Conservation (phyloP, 257 asterid species). For the Pogostemon cablin region DNA sequence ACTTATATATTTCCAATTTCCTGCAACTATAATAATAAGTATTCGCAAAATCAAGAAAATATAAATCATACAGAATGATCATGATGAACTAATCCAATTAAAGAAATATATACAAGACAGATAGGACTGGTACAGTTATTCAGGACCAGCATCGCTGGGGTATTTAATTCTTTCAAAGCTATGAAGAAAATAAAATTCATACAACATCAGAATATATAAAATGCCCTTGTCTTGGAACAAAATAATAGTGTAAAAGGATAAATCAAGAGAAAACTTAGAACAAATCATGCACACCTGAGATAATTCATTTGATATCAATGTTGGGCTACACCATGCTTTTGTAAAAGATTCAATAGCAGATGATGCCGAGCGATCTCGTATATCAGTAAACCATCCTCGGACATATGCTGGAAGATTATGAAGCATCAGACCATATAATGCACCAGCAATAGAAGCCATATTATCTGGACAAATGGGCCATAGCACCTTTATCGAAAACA, state of each 20-base stretch:
- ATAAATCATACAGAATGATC: background rate
- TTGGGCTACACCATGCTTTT: slow-evolving; percentile 95
- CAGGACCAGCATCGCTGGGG: slow-evolving; percentile 14
- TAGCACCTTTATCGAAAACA: slow-evolving; percentile 66
- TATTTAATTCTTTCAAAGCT: background rate
- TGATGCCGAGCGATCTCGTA: slow-evolving; percentile 85
- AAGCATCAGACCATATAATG: slow-evolving; percentile 87
- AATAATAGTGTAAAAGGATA: slow-evolving; percentile 1
- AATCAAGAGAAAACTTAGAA: slow-evolving; percentile 4
- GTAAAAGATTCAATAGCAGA: slow-evolving; percentile 88
- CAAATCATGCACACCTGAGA: slow-evolving; percentile 62
- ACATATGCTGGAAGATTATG: slow-evolving; percentile 96
- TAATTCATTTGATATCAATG: slow-evolving; percentile 74
- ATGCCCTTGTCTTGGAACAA: slow-evolving; percentile 6
- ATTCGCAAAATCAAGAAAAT: background rate
- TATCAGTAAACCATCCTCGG: slow-evolving; percentile 86
- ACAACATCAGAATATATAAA: background rate
- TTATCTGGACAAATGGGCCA: slow-evolving; percentile 82
- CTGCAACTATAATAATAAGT: slow-evolving; percentile 1
- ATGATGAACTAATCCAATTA: background rate
- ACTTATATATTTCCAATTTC: background rate
- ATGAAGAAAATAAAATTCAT: slow-evolving; percentile 9
- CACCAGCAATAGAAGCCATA: slow-evolving; percentile 87
- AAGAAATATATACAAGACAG: background rate
- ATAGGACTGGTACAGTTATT: background rate